A percentile compares a stretch with the other conserved stretches of the same genome.
These are phyloP conservation scores for Pythium guiyangense DNA, from an alignment of 352 stramenopile species.

Conservation along the genomic window DNA sequence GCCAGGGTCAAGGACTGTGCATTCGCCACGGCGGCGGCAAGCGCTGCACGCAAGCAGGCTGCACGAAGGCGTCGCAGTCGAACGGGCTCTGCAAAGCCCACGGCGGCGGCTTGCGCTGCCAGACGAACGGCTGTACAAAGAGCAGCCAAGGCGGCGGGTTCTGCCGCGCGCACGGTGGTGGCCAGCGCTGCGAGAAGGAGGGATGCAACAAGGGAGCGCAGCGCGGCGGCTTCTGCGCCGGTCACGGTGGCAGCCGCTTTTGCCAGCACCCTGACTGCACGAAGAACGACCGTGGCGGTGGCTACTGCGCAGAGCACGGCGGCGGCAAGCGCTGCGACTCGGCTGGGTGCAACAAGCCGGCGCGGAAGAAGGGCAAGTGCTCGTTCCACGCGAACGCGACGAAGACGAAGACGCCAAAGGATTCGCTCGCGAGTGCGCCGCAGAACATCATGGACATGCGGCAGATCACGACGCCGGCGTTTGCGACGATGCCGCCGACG, in stretches of 20 bases:
- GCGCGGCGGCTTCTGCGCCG: constrained; percentile 72
- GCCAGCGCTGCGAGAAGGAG: constrained; percentile 78
- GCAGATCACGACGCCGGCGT: constrained; percentile 67
- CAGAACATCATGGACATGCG: constrained; percentile 82
- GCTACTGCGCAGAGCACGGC: constrained; percentile 83
- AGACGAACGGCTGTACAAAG: constrained; percentile 74
- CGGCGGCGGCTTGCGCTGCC: constrained; percentile 75
- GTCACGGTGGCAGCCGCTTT: constrained; percentile 72
- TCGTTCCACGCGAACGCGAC: constrained; percentile 78
- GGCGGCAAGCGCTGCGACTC: constrained; percentile 81
- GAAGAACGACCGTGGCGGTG: constrained; percentile 86
- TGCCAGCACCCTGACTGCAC: constrained; percentile 83
- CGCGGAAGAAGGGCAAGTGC: constrained; percentile 85
- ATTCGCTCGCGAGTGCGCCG: constrained; percentile 27
- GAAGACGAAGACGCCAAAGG: constrained; percentile 65
- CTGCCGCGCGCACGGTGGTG: constrained; percentile 78
- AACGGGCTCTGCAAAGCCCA: constrained; percentile 86
- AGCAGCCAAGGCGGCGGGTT: constrained; percentile 79
- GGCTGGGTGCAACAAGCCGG: constrained; percentile 72
- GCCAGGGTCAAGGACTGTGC: constrained; percentile 76
- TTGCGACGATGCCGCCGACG: constrained; percentile 8
- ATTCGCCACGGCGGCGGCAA: constrained; percentile 83
- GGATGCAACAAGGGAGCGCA: constrained; percentile 84
- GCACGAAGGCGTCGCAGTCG: constrained; percentile 77
- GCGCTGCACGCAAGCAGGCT: constrained; percentile 70